A percentile compares a stretch with the other conserved stretches of the same genome.
These are phyloP conservation scores for Serendipita sp. DNA, from an alignment of 768 basidiomycete genomes.

Conservation along the genomic window DNA sequence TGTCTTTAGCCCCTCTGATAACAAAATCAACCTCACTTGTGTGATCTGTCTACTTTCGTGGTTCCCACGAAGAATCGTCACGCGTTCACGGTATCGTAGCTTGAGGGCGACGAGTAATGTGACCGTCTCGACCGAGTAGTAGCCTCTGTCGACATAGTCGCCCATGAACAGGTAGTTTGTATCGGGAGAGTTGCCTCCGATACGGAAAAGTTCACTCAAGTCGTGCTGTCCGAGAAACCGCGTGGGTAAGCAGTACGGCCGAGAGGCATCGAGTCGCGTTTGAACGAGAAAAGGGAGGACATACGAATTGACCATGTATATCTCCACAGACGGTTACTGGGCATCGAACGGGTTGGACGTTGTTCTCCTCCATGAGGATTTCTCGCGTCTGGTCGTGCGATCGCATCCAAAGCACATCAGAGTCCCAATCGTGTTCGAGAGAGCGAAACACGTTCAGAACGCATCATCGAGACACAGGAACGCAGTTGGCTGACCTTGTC, in stretches of 20 bases:
- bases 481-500: constrained; percentile 63
- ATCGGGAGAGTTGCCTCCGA: constrained; percentile 96
- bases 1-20: no score
- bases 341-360: constrained; percentile 96
- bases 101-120: constrained; percentile 94
- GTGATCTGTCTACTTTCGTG: constrained; percentile 99
- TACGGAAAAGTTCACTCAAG: constrained; percentile 95
- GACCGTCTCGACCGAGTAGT: constrained; percentile 98
- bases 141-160: constrained; percentile 97
- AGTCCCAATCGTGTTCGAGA: background rate
- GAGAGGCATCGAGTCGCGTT: background rate
- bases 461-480: constrained; percentile 15
- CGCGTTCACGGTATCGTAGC: constrained; percentile 92
- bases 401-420: background rate
- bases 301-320: constrained; percentile 98
- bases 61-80: constrained; percentile 95
- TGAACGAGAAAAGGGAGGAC: constrained; percentile 23
- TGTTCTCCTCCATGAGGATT: constrained; percentile 97
- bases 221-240: constrained; percentile 54
- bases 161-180: constrained; percentile 99
- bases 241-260: background rate
- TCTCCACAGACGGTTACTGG: constrained; percentile 99
- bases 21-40: constrained; percentile 26
- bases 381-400: constrained; percentile 62
- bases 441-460: background rate